Evolutionary conservation across 2,329 filamentous ascomycete genomes (phyloP), one percentile per base, ranked within the genome.

Genomic region (Phymatotrichopsis omnivora): DNA sequence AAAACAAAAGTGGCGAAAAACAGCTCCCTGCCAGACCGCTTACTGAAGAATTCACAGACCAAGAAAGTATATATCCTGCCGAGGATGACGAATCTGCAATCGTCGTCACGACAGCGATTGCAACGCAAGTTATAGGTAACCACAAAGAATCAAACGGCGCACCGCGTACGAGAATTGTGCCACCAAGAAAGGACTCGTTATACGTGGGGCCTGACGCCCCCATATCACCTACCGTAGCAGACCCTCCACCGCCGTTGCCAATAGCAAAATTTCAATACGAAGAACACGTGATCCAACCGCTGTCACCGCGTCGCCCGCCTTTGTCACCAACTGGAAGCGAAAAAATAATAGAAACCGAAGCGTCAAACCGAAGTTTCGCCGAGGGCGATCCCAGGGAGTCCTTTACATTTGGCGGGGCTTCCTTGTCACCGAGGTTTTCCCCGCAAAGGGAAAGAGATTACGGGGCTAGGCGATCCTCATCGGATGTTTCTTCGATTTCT

Each of bases 11-110:
- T 14, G 72, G 74, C 42, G 77, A 76, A 39, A 95, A 94, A 62
- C 81, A 82, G 20, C 69, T 96, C 7, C 89, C 89, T 24, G 76
- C 71, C 4, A 67, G 74, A 16, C 77, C 78, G 0, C 42, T 51
- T 73, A 49, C 68, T 78, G 47, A 77, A 76, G 16, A 69, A 48
- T 53, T 51, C 24, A 54, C 53, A 33, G 60, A 70, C n/a, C 63
- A 65, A 16, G 65, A 67, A 27, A 54, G 45, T 16, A 30, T 54
- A 27, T 56, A 51, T 33, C 46, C 50, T 23, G 30, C 42, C 31
- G 49, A 56, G 32, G 47, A 54, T 24, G 52, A 51, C 33, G 51
- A 51, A 19, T 51, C 43, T n/a, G 48, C 43, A 19, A 31, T 51
- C 27, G 51, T 48, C 7, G 34, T 52, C 31, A 51, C 52, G 10